These are phyloP conservation scores for Sordariomycetes sp. DNA, from an alignment of 2,329 filamentous ascomycete species.

Conservation along the genomic window DNA sequence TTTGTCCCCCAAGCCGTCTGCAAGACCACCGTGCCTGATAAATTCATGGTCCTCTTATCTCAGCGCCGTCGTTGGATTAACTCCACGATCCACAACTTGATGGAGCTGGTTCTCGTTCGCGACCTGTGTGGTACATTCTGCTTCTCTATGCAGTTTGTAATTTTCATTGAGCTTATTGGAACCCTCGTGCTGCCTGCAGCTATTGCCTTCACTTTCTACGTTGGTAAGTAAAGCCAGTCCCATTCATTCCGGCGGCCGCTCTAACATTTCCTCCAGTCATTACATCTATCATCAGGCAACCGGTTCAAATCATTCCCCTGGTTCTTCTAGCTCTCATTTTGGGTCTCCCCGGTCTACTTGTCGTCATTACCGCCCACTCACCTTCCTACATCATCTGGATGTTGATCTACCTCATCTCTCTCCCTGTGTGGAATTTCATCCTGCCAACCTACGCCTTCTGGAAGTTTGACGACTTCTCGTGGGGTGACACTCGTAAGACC, in stretches of 20 bases:
- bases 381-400: constrained; percentile 94
- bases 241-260: background rate
- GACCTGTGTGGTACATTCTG: constrained; percentile 98
- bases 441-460: constrained; percentile 92
- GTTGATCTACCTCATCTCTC: constrained; percentile 85
- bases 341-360: constrained; percentile 84
- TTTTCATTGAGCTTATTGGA: constrained; percentile 90
- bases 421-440: constrained; percentile 97
- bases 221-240: constrained; percentile 52
- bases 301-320: constrained; percentile 80
- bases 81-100: constrained; percentile 95
- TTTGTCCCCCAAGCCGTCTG: constrained; percentile 98
- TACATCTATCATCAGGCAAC: constrained; percentile 70
- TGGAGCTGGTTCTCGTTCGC: constrained; percentile 91
- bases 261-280: constrained; percentile 46
- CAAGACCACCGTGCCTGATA: constrained; percentile 93
- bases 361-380: constrained; percentile 87
- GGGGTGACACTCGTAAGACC: constrained; percentile 96
- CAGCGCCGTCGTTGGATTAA: constrained; percentile 98
- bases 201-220: constrained; percentile 94
- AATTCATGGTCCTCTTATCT: constrained; percentile 85
- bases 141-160: constrained; percentile 99
- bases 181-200: constrained; percentile 92
- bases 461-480: constrained; percentile 99
- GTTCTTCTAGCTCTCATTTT: constrained; percentile 84